Evolutionary conservation across 805 yeast genomes (phyloP), one percentile per base, ranked within the genome.

Genomic region (Candida chilensis): DNA sequence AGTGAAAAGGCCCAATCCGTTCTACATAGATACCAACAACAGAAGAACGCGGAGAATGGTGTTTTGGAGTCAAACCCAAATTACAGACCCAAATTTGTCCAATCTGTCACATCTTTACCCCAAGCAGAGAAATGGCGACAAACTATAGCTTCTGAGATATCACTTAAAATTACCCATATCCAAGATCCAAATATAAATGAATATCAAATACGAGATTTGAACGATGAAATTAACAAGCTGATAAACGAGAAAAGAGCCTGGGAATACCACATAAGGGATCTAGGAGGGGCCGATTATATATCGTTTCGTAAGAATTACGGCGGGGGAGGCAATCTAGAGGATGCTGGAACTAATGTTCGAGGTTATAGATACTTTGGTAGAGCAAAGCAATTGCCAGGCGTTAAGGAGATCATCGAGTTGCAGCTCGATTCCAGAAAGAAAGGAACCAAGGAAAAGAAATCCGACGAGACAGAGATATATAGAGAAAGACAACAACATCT

Each of bases 361-460:
- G 86, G 86, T 1, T 74, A 74, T 38, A 57, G 80, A 32, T 88
- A 82, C 51, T 88, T 74, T 53, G 96, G 96, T 0, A 54, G 95
- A 29, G 95, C 95, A 0, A 64, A 72, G 31, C 90, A 85, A 27
- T 54, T 87, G 6, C 81, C 86, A 0, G 95, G 83, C 37, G 88
- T 81, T 5, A 57, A 64, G 31, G 64, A 64, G 34, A 37, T 71
- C 7, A 12, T 27, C 20, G 12, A 29, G 22, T 11, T 13, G 27
- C 28, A 15, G 16, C 24, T 16, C 24, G 28, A 27, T 28, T 58
- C 24, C 52, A 61, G 26, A 40, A 45, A 32, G 27, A 43, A 32
- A 22, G 38, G 39, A 18, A 36, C 33, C 16, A 35, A 37, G 32
- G 48, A 44, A 27, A 44, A 35, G 36, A 42, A 35, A 10, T 38